Base-by-base conservation (phyloP, 106 monocot species). In the Xerophyta viscosa region DNA sequence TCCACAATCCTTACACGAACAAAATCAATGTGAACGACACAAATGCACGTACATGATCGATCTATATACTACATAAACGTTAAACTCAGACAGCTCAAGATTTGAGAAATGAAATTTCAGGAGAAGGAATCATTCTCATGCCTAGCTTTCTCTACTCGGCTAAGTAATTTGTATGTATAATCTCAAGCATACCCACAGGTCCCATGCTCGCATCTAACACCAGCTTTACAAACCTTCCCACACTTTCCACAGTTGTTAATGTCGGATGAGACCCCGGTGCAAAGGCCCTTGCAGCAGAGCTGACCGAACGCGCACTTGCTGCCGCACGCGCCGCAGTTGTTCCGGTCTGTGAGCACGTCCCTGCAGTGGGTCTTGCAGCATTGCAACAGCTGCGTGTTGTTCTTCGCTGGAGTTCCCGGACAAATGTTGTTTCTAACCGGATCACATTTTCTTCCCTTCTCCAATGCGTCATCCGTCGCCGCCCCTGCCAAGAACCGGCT, bases 271-370 rank as follows among this genome's bases (percentile, higher is more conserved):
- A 77, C 73, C 0, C 30, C 46, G 0, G 74, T 73, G 71, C 86
- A 87, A 0, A 13, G 14, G 9, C 77, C 67, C 12, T 47, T 41
- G 64, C 86, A 87, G 64, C 86, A 87, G 21, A 87, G 69, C 60
- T 74, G 64, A 27, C 86, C 86, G 64, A 77, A 87, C 19, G 55
- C 29, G 58, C 86, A 86, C 37, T 27, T 51, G 29, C 15, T 43
- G 15, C 77, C 73, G 62, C 86, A 86, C 2, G 14, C 20, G 2
- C 86, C 81, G 64, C 86, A 81, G 65, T 87, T 71, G 70, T 60
- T 74, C 10, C 67, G 56, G 33, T 79, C 79, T 17, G 50, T 23
- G 27, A 70, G 67, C 37, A 76, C 44, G 31, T 74, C 50, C 2
- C 50, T 46, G 57, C 84, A 85, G 23, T 44, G 50, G 27, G 39